Percentiles rank a stretch among this genome's conserved stretches.
Evolutionary conservation across 345 rosid species (phyloP).

Genomic region (Salix viminalis): DNA sequence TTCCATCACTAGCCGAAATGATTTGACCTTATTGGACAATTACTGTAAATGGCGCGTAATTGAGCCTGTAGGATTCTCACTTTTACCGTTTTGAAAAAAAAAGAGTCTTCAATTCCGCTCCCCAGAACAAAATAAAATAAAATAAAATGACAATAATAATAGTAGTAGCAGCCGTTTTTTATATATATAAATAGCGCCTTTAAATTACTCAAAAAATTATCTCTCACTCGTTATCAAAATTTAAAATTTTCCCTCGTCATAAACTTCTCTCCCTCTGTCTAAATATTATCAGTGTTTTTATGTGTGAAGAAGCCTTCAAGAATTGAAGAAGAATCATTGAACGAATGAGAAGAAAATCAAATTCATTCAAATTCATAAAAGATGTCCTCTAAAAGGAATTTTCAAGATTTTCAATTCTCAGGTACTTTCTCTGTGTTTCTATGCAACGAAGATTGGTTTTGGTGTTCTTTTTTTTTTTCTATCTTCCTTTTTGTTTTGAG

Average conservation of each 20-base stretch:
- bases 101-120: neutral
- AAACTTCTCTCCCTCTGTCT: neutral
- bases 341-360: neutral
- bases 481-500: neutral
- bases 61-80: neutral
- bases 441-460: neutral
- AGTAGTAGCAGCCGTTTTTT: neutral
- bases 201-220: neutral
- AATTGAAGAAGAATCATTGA: neutral
- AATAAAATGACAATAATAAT: no score
- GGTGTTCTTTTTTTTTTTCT: neutral
- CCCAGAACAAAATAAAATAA: neutral
- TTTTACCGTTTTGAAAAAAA: neutral
- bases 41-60: neutral
- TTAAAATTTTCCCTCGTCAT: neutral
- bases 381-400: neutral
- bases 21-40: neutral
- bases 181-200: neutral
- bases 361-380: neutral
- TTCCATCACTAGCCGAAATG: no score
- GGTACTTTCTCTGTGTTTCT: neutral
- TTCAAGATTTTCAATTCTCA: constrained; percentile 7
- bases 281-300: neutral
- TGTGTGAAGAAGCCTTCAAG: neutral
- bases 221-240: neutral